phyloP scores from a whole-genome alignment of 257 asterid genomes.

The Lantana camara region DNA sequence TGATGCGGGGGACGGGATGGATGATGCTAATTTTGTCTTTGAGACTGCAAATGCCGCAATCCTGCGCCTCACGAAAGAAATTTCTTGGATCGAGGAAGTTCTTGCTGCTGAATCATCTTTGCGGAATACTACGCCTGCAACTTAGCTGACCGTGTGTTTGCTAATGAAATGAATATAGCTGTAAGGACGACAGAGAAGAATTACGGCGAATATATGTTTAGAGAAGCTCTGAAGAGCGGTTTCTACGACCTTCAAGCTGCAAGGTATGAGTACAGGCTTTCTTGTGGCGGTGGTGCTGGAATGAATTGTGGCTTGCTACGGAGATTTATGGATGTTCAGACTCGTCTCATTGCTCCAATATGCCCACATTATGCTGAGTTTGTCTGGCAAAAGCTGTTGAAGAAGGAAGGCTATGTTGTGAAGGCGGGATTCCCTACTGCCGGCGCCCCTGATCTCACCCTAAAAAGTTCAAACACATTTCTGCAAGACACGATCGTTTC shows the following conservation, averaged over 20 bases:
- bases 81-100: slow-evolving; percentile 87
- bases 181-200: slow-evolving; percentile 71
- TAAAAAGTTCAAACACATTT: slow-evolving; percentile 74
- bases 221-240: slow-evolving; percentile 85
- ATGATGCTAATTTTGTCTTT: slow-evolving; percentile 89
- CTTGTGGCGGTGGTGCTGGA: slow-evolving; percentile 84
- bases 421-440: slow-evolving; percentile 87
- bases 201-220: slow-evolving; percentile 69
- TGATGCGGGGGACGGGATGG: slow-evolving; percentile 99
- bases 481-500: slow-evolving; percentile 75
- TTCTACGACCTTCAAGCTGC: slow-evolving; percentile 93
- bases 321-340: slow-evolving; percentile 85
- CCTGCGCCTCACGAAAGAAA: slow-evolving; percentile 84
- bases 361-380: slow-evolving; percentile 87
- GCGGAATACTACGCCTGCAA: slow-evolving; percentile 49
- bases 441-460: slow-evolving; percentile 67
- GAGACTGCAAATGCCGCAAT: slow-evolving; percentile 96
- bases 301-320: slow-evolving; percentile 66
- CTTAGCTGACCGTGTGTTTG: slow-evolving; percentile 84
- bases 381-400: slow-evolving; percentile 75
- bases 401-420: slow-evolving; percentile 68
- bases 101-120: slow-evolving; percentile 63
- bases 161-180: slow-evolving; percentile 83
- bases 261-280: slow-evolving; percentile 81
- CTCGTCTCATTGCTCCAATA: slow-evolving; percentile 71